A percentile compares a stretch with the other conserved stretches of the same genome.
These are phyloP conservation scores for Pleurotus salmoneostramineus DNA, from an alignment of 768 basidiomycete species.

Conservation along the genomic window DNA sequence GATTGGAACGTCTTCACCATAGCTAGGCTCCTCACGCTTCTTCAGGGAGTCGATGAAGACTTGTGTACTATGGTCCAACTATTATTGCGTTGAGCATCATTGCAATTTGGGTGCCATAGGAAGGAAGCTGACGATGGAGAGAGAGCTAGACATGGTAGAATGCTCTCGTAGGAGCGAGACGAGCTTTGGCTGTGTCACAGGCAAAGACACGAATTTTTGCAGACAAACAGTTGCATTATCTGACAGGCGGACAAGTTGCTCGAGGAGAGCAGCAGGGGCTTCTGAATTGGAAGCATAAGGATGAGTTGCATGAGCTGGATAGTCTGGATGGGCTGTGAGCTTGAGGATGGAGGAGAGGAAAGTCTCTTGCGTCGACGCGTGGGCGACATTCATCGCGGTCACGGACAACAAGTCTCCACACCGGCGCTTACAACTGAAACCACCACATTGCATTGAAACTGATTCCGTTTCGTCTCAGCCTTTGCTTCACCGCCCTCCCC, in stretches of 20 bases:
- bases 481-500: background rate
- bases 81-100: background rate
- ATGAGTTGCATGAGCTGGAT: constrained; percentile 34
- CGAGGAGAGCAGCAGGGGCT: constrained; percentile 38
- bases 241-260: constrained; percentile 47
- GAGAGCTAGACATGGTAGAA: constrained; percentile 45
- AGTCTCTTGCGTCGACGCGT: constrained; percentile 21
- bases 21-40: constrained; percentile 41
- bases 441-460: no score
- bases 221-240: constrained; percentile 53
- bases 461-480: constrained; percentile 1
- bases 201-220: constrained; percentile 41
- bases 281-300: constrained; percentile 41
- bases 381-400: background rate
- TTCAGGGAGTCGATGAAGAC: constrained; percentile 45
- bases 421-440: no score
- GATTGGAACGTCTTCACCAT: constrained; percentile 64
- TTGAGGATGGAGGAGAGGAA: constrained; percentile 40
- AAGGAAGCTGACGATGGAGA: constrained; percentile 42
- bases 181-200: constrained; percentile 61
- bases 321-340: constrained; percentile 27
- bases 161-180: constrained; percentile 67
- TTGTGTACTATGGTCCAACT: constrained; percentile 54
- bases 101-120: constrained; percentile 12
- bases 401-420: background rate